Evolutionary conservation across 164 flowering plant species (phyloP), one percentile per base, ranked within the genome.

Genomic region (Taxillus chinensis): DNA sequence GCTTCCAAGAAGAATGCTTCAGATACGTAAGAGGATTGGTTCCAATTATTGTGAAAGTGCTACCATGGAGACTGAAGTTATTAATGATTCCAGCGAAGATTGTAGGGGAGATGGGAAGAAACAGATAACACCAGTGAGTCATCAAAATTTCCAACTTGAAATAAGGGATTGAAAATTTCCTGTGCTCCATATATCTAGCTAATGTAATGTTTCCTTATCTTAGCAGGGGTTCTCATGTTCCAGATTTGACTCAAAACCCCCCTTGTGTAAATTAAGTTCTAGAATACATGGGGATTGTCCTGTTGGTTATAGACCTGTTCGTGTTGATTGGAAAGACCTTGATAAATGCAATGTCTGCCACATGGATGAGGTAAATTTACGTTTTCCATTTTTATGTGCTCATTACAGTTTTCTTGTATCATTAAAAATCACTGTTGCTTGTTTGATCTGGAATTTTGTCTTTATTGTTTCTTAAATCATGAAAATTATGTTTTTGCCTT

Each of bases 281-380:
- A 64, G 72, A 69, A 73, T 73, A 68, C 69, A 69, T 64, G 68
- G 59, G 64, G 77, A 79, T 57, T 59, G 77, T 8, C 79, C 86
- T 64, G 69, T 42, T 77, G 93, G 92, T 64, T 95, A 83, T 68
- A 75, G 91, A 59, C 83, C 87, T 62, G 95, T 95, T 68, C 84
- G 78, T 73, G 86, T 91, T 69, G 83, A 80, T 55, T 89, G 92
- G 95, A 89, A 80, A 67, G 99, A 95, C 77, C 89, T 95, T 72
- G 99, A 93, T 61, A 90, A 86, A 68, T 93, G 99, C 82, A 93
- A 63, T 71, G 96, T 90, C 45, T 93, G 99, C 73, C 96, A 90
- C 77, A 93, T 93, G 99, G 99, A 93, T 81, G 99, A 93, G 96
- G 99, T 93, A 57, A 62, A 53, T 62, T 13, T 7, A 16, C 1